Conservation (phyloP, 345 rosid species). For the Anastatica hierochuntica region DNA sequence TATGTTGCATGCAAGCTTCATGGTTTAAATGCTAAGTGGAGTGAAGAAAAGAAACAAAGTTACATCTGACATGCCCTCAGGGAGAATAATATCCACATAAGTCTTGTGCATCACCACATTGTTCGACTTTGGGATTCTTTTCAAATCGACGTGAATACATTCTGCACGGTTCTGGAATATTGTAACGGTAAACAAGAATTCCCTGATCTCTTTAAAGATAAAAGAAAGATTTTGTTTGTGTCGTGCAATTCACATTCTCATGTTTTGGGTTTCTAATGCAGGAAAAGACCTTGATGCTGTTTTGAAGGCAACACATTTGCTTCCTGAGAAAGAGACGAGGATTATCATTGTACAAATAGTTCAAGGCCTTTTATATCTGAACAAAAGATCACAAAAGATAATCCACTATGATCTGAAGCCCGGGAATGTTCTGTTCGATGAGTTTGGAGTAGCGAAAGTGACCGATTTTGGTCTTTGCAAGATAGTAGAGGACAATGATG, state of each 20-base stretch:
- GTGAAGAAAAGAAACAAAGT: conserved; percentile 99
- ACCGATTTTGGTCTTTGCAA: conserved; percentile 99
- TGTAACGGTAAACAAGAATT: conserved; percentile 60
- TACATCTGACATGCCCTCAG: conserved; percentile 92
- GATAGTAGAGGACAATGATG: conserved; percentile 88
- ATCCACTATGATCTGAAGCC: conserved; percentile 99
- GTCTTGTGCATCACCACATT: conserved; percentile 91
- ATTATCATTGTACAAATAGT: conserved; percentile 88
- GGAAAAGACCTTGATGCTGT: conserved; percentile 99
- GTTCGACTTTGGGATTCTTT: conserved; percentile 98
- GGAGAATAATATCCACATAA: conserved; percentile 93
- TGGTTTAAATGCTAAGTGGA: conserved; percentile 97
- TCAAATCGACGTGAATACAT: conserved; percentile 89
- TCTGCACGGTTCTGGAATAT: conserved; percentile 95
- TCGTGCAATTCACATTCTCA: too few species aligned
- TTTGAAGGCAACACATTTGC: conserved; percentile 82
- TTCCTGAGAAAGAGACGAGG: conserved; percentile 94
- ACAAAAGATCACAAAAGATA: conserved; percentile 76
- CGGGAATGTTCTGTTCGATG: conserved; percentile 96
- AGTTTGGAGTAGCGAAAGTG: conserved; percentile 90
- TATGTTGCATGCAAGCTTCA: conserved; percentile 98
- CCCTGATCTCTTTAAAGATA: neutral
- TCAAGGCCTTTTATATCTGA: conserved; percentile 91
- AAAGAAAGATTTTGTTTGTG: conserved; percentile 6
- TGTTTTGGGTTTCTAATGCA: conserved; percentile 26